phyloP scores from a whole-genome alignment of 169 alveolate species.

The Plasmodium adleri region DNA sequence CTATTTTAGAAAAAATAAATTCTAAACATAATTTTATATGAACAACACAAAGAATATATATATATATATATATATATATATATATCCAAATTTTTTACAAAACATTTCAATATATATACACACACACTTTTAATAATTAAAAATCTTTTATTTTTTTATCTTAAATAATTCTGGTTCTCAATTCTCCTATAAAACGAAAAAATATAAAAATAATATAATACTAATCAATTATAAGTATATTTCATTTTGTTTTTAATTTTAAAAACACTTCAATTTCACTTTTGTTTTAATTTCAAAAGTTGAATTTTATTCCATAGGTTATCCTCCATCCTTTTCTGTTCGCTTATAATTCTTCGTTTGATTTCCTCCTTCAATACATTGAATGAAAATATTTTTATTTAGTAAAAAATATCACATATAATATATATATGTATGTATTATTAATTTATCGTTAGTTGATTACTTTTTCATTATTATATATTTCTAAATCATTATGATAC shows the following conservation, averaged over 20 bases:
- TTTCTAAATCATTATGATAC: conserved; percentile 57
- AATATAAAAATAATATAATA: neutral
- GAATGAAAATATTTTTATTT: neutral
- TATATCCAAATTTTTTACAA: too few relatives aligned
- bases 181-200: conserved; percentile 24
- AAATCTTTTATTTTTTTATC: neutral
- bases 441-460: neutral
- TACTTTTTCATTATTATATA: conserved; percentile 50
- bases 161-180: conserved; percentile 19
- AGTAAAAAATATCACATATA: neutral
- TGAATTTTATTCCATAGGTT: conserved; percentile 56
- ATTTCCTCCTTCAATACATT: conserved; percentile 48
- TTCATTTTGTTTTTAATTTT: neutral
- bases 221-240: neutral
- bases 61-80: neutral
- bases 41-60: conserved; percentile 3
- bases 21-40: neutral
- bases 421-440: conserved; percentile 6
- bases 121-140: too few relatives aligned
- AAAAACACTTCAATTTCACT: conserved; percentile 3
- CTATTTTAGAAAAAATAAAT: conserved; percentile 2
- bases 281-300: conserved; percentile 46
- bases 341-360: conserved; percentile 46
- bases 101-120: too few relatives aligned
- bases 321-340: conserved; percentile 65